Evolutionary conservation across 805 yeast species (phyloP).

Genomic region (Torulaspora indica): DNA sequence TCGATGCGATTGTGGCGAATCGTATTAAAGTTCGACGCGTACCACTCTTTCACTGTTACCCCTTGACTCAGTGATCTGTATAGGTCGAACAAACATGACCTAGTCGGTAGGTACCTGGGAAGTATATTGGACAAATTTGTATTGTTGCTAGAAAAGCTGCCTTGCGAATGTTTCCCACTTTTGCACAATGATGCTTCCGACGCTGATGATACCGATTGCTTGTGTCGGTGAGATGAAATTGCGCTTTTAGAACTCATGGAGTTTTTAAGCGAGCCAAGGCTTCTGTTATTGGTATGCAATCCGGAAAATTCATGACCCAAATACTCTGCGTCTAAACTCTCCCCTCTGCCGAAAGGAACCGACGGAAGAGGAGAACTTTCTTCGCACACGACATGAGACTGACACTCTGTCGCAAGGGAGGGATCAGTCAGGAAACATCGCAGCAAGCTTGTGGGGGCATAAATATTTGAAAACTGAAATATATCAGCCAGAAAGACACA

Average conservation of each 20-base stretch:
- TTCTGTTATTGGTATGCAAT: conserved; percentile 4
- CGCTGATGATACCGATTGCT: conserved; percentile 1
- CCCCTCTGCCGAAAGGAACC: conserved; percentile 34
- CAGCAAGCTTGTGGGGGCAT: conserved; percentile 81
- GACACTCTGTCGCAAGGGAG: conserved; percentile 75
- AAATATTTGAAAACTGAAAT: conserved; percentile 82
- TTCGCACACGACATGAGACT: conserved; percentile 61
- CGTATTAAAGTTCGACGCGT: conserved; percentile 52
- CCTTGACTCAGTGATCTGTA: conserved; percentile 79
- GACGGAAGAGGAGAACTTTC: conserved; percentile 31
- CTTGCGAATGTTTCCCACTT: conserved; percentile 14
- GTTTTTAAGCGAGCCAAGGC: conserved; percentile 27
- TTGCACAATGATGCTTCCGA: conserved; percentile 5
- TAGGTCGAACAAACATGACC: conserved; percentile 61
- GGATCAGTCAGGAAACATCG: conserved; percentile 60
- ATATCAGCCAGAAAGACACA: conserved; percentile 80
- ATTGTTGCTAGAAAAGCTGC: conserved; percentile 17
- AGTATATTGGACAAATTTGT: conserved; percentile 8
- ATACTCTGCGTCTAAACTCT: conserved; percentile 2
- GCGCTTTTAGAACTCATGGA: conserved; percentile 24
- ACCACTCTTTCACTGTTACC: conserved; percentile 76
- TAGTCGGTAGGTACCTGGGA: conserved; percentile 47
- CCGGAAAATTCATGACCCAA: conserved; percentile 12
- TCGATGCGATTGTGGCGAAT: conserved; percentile 58
- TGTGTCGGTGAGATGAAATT: not conserved